Percentiles rank a stretch among this genome's conserved stretches.
Evolutionary conservation across 139 green algal species (phyloP).

Genomic region (Chlorella sp.): DNA sequence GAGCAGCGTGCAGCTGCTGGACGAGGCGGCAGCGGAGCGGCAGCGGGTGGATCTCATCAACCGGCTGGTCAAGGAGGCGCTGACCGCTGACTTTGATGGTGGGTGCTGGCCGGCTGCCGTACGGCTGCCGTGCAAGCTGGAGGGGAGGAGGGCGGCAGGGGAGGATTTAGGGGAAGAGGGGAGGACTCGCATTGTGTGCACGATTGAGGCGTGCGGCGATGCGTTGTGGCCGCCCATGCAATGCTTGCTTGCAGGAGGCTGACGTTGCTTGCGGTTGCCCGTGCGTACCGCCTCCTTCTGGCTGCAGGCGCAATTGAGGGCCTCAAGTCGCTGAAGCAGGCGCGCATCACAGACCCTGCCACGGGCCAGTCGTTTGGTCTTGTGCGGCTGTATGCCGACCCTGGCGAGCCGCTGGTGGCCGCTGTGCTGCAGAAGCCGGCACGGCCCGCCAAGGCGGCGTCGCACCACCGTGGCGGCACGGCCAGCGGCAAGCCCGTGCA

Average conservation of each 20-base stretch:
- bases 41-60: constrained; percentile 47
- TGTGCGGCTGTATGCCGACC: constrained; percentile 53
- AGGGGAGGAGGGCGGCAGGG: too few relatives aligned
- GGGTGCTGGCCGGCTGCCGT: not conserved
- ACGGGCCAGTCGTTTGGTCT: constrained; percentile 42
- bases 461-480: not conserved
- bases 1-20: constrained; percentile 26
- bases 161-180: too few relatives aligned
- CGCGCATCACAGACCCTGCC: constrained; percentile 36
- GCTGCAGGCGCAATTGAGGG: constrained; percentile 46
- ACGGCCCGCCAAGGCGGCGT: not conserved
- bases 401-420: not conserved
- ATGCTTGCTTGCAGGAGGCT: too few relatives aligned
- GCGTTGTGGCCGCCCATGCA: too few relatives aligned
- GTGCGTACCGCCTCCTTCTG: not conserved
- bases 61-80: constrained; percentile 30
- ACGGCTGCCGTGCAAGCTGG: not conserved
- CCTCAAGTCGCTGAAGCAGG: constrained; percentile 47
- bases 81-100: constrained; percentile 42
- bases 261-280: too few relatives aligned
- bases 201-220: not conserved
- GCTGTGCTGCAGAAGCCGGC: not conserved
- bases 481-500: constrained; percentile 4
- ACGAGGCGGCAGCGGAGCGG: constrained; percentile 37
- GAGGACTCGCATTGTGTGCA: not conserved